Conservation (phyloP, 2,329 filamentous ascomycete species). For the Cladosporium sp. region DNA sequence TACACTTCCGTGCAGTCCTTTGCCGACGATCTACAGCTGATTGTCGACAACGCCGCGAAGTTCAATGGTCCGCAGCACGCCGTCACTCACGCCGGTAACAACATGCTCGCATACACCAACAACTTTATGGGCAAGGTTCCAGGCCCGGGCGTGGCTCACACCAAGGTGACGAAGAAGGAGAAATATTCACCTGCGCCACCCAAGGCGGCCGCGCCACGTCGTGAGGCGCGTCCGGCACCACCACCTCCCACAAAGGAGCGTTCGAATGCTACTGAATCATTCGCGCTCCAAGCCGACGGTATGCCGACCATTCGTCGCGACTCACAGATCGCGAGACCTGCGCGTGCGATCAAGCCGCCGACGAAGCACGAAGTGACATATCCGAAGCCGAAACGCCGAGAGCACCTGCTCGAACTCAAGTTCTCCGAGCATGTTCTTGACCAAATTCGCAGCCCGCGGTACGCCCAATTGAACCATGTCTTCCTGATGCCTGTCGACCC, state of each 20-base stretch:
- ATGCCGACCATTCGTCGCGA: slow-evolving; percentile 83
- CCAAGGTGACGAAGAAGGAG: slow-evolving; percentile 49
- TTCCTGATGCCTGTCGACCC: slow-evolving; percentile 89
- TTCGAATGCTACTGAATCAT: slow-evolving; percentile 56
- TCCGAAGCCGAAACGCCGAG: slow-evolving; percentile 85
- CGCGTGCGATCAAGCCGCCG: slow-evolving; percentile 89
- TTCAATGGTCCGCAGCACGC: slow-evolving; percentile 83
- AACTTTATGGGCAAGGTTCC: slow-evolving; percentile 64
- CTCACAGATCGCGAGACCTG: slow-evolving; percentile 80
- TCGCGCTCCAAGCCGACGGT: slow-evolving; percentile 76
- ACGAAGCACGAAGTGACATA: slow-evolving; percentile 92
- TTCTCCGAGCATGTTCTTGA: slow-evolving; percentile 83
- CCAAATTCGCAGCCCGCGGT: slow-evolving; percentile 74
- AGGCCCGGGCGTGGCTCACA: slow-evolving; percentile 50
- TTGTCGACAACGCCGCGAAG: slow-evolving; percentile 73
- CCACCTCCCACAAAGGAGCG: slow-evolving; percentile 41
- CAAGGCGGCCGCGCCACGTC: slow-evolving; percentile 30
- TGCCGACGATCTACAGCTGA: slow-evolving; percentile 71
- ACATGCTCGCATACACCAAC: slow-evolving; percentile 61
- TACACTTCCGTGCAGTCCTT: slow-evolving; percentile 75
- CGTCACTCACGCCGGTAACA: slow-evolving; percentile 69
- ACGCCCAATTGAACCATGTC: slow-evolving; percentile 67
- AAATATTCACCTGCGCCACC: slow-evolving; percentile 35
- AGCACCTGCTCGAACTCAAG: slow-evolving; percentile 81
- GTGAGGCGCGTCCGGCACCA: slow-evolving; percentile 40